Evolutionary conservation across 2,329 filamentous ascomycete species (phyloP).

Genomic region (Leptographium galeiforme): DNA sequence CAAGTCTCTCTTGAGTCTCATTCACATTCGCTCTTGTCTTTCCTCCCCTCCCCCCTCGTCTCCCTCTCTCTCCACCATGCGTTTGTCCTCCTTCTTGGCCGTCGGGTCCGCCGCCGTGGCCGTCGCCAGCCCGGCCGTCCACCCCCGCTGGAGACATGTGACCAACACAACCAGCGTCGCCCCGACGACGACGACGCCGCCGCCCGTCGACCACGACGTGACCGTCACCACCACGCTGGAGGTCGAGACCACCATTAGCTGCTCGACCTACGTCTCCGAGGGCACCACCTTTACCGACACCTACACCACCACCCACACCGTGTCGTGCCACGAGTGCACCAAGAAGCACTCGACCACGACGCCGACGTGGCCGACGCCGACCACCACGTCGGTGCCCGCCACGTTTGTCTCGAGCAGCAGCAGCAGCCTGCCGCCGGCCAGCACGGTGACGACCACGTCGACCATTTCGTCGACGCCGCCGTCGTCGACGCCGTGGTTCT

Average conservation of each 20-base stretch:
- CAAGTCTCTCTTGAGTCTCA: not conserved
- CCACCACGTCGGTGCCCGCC: not conserved
- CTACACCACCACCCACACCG: not conserved
- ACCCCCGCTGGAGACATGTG: not conserved
- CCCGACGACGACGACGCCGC: not conserved
- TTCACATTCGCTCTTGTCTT: not conserved
- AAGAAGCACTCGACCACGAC: not conserved
- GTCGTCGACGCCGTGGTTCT: not conserved
- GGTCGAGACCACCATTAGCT: not conserved
- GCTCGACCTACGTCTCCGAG: not conserved
- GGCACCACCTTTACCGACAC: constrained; percentile 7
- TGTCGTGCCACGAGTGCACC: constrained; percentile 1
- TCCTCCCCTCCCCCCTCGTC: not conserved
- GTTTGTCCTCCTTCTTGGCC: constrained; percentile 6
- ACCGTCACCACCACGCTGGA: constrained; percentile 2
- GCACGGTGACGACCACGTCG: not conserved
- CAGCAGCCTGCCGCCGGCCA: not conserved
- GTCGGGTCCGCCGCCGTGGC: constrained; percentile 5
- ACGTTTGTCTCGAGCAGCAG: not conserved
- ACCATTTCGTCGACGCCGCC: not conserved
- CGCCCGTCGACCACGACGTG: not conserved
- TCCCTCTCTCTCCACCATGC: constrained; percentile 3
- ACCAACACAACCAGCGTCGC: not conserved
- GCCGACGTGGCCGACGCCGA: too few species aligned
- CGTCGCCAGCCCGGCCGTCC: constrained; percentile 3